Percentiles rank a stretch among this genome's conserved stretches.
phyloP scores from a whole-genome alignment of 495 filamentous ascomycete species.

The Poronia punctata region DNA sequence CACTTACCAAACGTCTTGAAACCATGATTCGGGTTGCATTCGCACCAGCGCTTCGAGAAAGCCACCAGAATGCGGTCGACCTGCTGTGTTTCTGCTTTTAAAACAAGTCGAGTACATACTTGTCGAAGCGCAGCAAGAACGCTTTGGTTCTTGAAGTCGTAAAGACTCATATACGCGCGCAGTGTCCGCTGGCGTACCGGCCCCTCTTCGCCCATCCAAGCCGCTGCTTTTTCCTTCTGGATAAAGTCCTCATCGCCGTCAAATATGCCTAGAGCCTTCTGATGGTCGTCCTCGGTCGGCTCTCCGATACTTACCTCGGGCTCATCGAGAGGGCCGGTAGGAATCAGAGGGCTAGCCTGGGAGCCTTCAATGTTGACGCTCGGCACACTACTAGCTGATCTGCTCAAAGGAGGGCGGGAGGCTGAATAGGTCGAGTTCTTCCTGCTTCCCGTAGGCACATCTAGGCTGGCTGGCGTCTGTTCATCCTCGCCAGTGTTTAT shows the following conservation, averaged over 20 bases:
- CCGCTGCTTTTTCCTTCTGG: conserved; percentile 67
- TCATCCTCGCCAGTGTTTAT: conserved; percentile 10
- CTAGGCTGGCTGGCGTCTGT: not conserved
- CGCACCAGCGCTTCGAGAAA: conserved; percentile 84
- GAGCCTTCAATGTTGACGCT: conserved; percentile 39
- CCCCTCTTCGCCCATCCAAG: conserved; percentile 80
- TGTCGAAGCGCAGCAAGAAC: conserved; percentile 72
- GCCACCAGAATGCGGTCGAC: conserved; percentile 88
- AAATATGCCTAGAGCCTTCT: conserved; percentile 73
- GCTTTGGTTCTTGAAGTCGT: conserved; percentile 76
- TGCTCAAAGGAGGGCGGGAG: conserved; percentile 20
- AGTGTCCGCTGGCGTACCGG: conserved; percentile 58
- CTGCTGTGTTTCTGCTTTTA: conserved; percentile 93
- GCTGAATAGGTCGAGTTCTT: conserved; percentile 17
- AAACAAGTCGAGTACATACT: conserved; percentile 73
- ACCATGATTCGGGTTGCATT: conserved; percentile 88
- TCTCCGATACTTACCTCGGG: conserved; percentile 39
- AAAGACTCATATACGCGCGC: conserved; percentile 85
- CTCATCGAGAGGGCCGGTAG: conserved; percentile 40
- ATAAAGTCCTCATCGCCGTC: conserved; percentile 80
- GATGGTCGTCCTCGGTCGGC: conserved; percentile 59
- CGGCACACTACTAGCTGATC: conserved; percentile 43
- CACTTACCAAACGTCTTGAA: conserved; percentile 79
- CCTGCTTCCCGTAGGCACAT: conserved; percentile 12
- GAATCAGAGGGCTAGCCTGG: conserved; percentile 18